Conservation (phyloP, 2,329 filamentous ascomycete genomes). For the Claviceps purpurea region DNA sequence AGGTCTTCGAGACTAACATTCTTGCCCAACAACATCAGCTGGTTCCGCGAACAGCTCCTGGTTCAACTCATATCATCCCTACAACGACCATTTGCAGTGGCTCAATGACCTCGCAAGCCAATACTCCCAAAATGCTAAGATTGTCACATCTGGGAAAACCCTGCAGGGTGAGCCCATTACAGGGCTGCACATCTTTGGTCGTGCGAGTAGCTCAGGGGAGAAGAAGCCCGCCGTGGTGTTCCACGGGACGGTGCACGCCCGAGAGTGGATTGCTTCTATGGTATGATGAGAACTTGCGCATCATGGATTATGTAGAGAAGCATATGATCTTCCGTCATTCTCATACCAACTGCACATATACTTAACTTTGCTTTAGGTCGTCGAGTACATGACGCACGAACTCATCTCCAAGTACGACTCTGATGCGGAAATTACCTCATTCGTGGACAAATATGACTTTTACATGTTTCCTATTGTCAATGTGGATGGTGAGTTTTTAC, state of each 20-base stretch:
- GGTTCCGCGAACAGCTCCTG: slow-evolving; percentile 23
- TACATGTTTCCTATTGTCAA: slow-evolving; percentile 52
- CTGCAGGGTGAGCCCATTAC: slow-evolving; percentile 40
- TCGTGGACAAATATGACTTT: slow-evolving; percentile 51
- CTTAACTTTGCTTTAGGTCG: slow-evolving; percentile 5
- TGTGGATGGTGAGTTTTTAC: slow-evolving; percentile 35
- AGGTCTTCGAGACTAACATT: too few relatives aligned
- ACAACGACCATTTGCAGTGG: slow-evolving; percentile 35
- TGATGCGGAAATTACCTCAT: slow-evolving; percentile 22
- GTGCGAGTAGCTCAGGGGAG: slow-evolving; percentile 18
- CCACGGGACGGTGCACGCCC: slow-evolving; percentile 45
- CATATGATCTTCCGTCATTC: too few relatives aligned
- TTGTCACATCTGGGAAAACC: slow-evolving; percentile 34
- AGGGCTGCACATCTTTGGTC: slow-evolving; percentile 45
- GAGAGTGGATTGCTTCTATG: slow-evolving; percentile 47
- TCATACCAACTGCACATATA: not conserved
- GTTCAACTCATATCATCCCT: slow-evolving; percentile 41
- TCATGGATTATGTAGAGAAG: not conserved
- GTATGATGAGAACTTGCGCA: slow-evolving; percentile 14
- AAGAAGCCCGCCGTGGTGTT: slow-evolving; percentile 39
- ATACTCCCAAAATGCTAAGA: slow-evolving; percentile 30
- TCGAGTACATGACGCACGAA: slow-evolving; percentile 39
- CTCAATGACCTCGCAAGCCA: slow-evolving; percentile 29
- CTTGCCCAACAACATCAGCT: slow-evolving; percentile 3
- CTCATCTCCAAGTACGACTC: slow-evolving; percentile 33